These are phyloP conservation scores for Lichina pygmaea DNA, from an alignment of 495 filamentous ascomycete species.

Conservation along the genomic window DNA sequence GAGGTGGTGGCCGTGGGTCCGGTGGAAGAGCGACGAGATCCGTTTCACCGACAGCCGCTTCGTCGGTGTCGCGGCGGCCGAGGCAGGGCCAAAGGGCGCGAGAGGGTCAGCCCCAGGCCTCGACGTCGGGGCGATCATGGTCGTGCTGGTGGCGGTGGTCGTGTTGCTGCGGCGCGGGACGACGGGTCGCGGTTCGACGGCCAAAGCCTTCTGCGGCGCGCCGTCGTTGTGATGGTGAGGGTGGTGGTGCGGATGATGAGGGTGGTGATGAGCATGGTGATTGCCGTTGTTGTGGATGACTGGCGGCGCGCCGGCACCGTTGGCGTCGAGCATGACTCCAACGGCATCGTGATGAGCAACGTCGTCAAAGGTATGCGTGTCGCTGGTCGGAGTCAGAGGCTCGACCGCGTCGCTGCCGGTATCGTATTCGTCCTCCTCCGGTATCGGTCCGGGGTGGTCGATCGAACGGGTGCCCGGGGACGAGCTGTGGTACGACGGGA, in stretches of 20 bases:
- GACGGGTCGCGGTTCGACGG: no score
- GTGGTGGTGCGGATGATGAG: neutral
- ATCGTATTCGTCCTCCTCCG: slow-evolving; percentile 1
- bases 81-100: neutral
- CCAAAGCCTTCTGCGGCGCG: no score
- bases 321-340: neutral
- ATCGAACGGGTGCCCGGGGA: neutral
- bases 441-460: slow-evolving; percentile 1
- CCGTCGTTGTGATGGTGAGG: neutral
- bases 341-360: neutral
- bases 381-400: slow-evolving; percentile 2
- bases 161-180: no score
- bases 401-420: slow-evolving; percentile 1
- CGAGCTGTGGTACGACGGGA: no score
- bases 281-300: neutral
- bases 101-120: neutral
- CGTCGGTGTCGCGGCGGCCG: neutral
- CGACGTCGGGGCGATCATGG: neutral
- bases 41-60: neutral
- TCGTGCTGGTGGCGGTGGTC: no score
- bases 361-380: neutral
- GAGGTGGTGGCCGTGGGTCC: neutral
- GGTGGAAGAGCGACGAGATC: slow-evolving; percentile 1
- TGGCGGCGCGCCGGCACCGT: neutral
- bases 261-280: neutral